These are phyloP conservation scores for Pyrrhoderma lamaoense DNA, from an alignment of 1,284 basidiomycete species.

Conservation along the genomic window DNA sequence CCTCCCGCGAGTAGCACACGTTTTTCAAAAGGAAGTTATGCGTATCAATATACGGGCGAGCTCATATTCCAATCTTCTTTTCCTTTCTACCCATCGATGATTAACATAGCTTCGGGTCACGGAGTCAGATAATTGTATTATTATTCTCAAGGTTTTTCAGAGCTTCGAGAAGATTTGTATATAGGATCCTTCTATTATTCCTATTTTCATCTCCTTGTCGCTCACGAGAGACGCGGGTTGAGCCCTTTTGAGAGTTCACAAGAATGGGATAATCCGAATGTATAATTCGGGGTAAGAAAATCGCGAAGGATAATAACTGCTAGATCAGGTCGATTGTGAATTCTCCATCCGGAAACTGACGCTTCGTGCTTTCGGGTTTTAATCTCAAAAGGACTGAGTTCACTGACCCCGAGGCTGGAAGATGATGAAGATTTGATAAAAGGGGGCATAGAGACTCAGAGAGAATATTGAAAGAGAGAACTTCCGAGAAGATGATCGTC, in stretches of 20 bases:
- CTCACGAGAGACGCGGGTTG: slow-evolving; percentile 2
- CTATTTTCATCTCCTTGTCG: no score
- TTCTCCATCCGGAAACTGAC: slow-evolving; percentile 7
- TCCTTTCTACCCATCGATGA: no score
- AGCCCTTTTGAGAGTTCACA: slow-evolving; percentile 8
- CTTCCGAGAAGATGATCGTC: no score
- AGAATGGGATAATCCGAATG: slow-evolving; percentile 7
- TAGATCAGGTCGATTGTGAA: slow-evolving; percentile 14
- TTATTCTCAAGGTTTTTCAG: not conserved
- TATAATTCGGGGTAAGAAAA: slow-evolving; percentile 6
- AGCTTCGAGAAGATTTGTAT: not conserved
- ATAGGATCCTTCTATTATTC: no score
- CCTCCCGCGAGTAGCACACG: not conserved
- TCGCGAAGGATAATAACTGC: slow-evolving; percentile 13
- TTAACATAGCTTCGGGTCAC: no score
- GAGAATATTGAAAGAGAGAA: not conserved
- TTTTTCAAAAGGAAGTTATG: slow-evolving; percentile 2
- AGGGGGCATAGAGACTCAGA: no score
- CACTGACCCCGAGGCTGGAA: no score
- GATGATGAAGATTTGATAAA: no score
- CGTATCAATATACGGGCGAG: not conserved
- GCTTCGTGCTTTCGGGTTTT: no score
- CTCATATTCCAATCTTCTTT: no score
- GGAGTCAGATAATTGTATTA: no score
- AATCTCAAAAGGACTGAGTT: no score